Evolutionary conservation across 1,284 basidiomycete species (phyloP), one percentile per base, ranked within the genome.

Genomic region (Exobasidium rhododendri): DNA sequence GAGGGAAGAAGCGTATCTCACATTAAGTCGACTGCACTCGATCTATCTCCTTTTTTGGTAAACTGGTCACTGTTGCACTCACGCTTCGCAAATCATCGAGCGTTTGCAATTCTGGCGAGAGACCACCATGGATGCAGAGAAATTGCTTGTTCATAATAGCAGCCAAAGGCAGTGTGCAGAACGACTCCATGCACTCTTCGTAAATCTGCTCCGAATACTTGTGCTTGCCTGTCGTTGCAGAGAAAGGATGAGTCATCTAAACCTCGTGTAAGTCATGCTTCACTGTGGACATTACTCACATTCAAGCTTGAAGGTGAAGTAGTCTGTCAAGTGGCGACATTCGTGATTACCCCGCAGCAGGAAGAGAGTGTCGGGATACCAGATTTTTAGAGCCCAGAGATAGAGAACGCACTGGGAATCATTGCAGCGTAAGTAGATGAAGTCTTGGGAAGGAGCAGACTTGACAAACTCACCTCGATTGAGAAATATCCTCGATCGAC

Each of bases 111-210:
- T 96, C 92, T 0, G 92, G 92, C 0, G 89, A 92, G 29, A 96
- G 84, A 45, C 92, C 93, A 58, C 92, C 92, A 73, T 96, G 92
- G 63, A 96, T 93, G 81, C 93, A 96, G 65, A 96, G 83, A 82
- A 96, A 96, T 81, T 96, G 92, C 82, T 94, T 94, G 85, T 96
- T 96, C 91, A 96, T 94, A 78, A 96, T 83, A 17, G 92, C 93
- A 0, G 92, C 92, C 1, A 96, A 85, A 0, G 93, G 93, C 1
- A 96, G 84, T 2, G 89, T 86, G 81, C 92, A 94, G 83, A 96
- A 96, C 0, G 90, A 90, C 57, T 93, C 89, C 77, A 79, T 79
- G 64, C 75, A 78, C 30, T 78, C 68, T 59, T 79, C 77, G 60
- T 79, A 79, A 65, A 79, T 79, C 60, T 73, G 72, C 58, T 79